Evolutionary conservation across 176 grass and related monocot genomes (phyloP), one percentile per base, ranked within the genome.

Genomic region (Oryza officinalis): DNA sequence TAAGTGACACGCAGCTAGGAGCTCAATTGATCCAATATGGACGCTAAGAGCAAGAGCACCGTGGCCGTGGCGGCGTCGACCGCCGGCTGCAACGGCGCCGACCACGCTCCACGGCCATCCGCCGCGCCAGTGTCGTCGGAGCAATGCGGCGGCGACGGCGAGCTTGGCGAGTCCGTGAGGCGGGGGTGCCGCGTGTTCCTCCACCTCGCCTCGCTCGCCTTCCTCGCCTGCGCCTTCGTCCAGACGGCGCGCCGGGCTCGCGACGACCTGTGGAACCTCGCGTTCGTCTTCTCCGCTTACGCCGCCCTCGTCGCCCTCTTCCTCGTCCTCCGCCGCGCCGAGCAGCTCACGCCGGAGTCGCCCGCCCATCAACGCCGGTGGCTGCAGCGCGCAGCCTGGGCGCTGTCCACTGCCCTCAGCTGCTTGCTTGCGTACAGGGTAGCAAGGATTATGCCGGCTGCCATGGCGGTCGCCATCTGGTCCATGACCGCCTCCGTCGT

Each of bases 391-490:
- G 26, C 33, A 0, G 74, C 59, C 0, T 85, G 74, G 83, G 33
- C 18, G 2, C 25, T 85, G 32, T 72, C 76, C 28, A 22, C 84
- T n/a, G 14, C 1, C 0, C 84, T 86, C 75, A 79, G 76, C 67
- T 63, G 52, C 67, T 27, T 57, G 0, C 73, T 80, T 68, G 66
- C 84, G 0, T 80, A 86, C 84, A 40, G 76, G 2, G 67, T 86
- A 0, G 57, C 74, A 0, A 2, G 3, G 33, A 23, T 28, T 17
- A 31, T 78, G 74, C 83, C 83, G 8, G 0, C 38, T 0, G 4
- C 13, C 5, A 23, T 79, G 35, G 84, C n/a, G 1, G 27, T n/a
- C 9, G 54, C 26, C 22, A 14, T 86, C 3, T 79, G 67, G 84
- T 61, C 38, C 38, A 49, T 79, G 75, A 50, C 84, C 2, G 54